phyloP scores from a whole-genome alignment of 345 rosid genomes.

The Anacardium occidentale region DNA sequence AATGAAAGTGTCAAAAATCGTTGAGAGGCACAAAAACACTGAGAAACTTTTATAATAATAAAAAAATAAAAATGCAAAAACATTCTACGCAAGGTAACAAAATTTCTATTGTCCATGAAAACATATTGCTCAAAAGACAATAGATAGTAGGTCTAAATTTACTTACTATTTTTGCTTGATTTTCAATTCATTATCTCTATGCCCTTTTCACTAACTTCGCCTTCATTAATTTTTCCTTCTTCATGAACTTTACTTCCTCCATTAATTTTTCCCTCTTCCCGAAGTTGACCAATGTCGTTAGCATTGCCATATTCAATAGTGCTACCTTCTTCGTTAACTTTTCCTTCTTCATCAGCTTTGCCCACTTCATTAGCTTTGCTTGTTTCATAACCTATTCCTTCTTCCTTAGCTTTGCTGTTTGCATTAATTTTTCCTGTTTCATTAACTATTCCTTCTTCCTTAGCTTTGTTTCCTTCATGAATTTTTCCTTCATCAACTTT shows the following conservation, averaged over 20 bases:
- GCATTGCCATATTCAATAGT: slow-evolving; percentile 6
- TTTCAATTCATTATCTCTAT: slow-evolving; percentile 5
- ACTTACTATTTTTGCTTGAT: slow-evolving; percentile 22
- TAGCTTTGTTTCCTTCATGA: slow-evolving; percentile 6
- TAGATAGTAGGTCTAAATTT: neutral
- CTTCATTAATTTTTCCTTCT: slow-evolving; percentile 13
- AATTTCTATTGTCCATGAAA: neutral
- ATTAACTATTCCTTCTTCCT: slow-evolving; percentile 4
- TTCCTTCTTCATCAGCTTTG: slow-evolving; percentile 25
- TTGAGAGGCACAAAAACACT: too few species aligned
- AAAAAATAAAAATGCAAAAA: neutral
- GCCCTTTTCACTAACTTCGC: slow-evolving; percentile 19
- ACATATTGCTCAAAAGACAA: neutral
- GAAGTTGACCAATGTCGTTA: neutral
- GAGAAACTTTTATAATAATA: too few species aligned
- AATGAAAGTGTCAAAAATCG: too few species aligned
- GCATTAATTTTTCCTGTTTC: neutral
- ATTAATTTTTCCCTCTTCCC: neutral
- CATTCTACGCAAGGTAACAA: neutral
- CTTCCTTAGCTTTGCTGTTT: slow-evolving; percentile 6
- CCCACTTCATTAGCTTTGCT: slow-evolving; percentile 6
- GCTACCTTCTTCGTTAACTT: slow-evolving; percentile 7
- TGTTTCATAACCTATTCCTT: slow-evolving; percentile 6
- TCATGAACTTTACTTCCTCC: slow-evolving; percentile 5
- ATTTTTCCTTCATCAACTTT: slow-evolving; percentile 20